These are phyloP conservation scores for Trichophyton rubrum DNA, from an alignment of 2,329 filamentous ascomycete species.

Conservation along the genomic window DNA sequence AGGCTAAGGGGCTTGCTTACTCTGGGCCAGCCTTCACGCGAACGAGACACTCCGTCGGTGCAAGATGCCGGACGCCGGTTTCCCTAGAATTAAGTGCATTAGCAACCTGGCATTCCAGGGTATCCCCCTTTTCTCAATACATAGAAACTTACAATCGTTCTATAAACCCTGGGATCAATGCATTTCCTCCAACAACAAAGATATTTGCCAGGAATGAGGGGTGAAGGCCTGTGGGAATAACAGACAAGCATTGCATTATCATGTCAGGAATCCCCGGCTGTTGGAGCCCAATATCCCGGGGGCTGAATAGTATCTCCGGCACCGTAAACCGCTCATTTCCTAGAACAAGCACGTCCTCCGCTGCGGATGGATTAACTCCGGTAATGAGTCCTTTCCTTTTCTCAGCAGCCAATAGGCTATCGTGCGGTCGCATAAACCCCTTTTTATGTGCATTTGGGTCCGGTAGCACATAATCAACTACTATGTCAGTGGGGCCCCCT, in stretches of 20 bases:
- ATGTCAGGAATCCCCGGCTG: slow-evolving; percentile 72
- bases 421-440: slow-evolving; percentile 65
- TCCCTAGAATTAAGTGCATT: slow-evolving; percentile 32
- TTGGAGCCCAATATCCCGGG: slow-evolving; percentile 69
- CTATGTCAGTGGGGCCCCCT: slow-evolving; percentile 38
- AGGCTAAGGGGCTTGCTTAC: slow-evolving; percentile 29
- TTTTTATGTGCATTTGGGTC: slow-evolving; percentile 55
- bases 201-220: slow-evolving; percentile 76
- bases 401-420: slow-evolving; percentile 49
- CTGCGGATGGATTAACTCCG: slow-evolving; percentile 34
- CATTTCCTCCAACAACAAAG: slow-evolving; percentile 76
- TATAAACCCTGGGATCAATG: slow-evolving; percentile 66
- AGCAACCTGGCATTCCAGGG: not conserved
- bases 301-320: slow-evolving; percentile 80
- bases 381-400: slow-evolving; percentile 38
- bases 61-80: slow-evolving; percentile 56
- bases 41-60: slow-evolving; percentile 66
- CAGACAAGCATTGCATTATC: slow-evolving; percentile 64
- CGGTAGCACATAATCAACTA: slow-evolving; percentile 83
- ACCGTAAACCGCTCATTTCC: slow-evolving; percentile 86
- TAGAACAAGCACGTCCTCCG: slow-evolving; percentile 73
- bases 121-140: not conserved
- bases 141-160: slow-evolving; percentile 49
- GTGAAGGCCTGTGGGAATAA: slow-evolving; percentile 69
- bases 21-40: slow-evolving; percentile 57